Evolutionary conservation across 2,329 filamentous ascomycete genomes (phyloP), one percentile per base, ranked within the genome.

Genomic region (Penicillium sp.): DNA sequence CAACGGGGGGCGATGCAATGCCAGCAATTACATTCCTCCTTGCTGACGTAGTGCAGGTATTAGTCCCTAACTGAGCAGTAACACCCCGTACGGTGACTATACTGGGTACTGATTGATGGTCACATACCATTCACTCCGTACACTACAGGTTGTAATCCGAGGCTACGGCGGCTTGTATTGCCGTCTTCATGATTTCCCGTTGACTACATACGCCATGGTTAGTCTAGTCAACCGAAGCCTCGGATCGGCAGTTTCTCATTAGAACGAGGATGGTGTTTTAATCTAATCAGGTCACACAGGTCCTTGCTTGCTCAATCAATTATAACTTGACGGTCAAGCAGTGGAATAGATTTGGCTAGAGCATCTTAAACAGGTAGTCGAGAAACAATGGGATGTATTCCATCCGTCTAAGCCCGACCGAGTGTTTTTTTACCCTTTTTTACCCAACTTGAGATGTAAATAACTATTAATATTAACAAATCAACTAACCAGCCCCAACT

Each of bases 11-110:
- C 13, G 26, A 40, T 19, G 19, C 22, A 56, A 33, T 19, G 53
- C 38, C 19, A 56, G 15, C 19, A 19, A 30, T 53, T 17, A 30
- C 33, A 42, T 44, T 56, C 19, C 45, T 54, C 24, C 40, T 50
- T 35, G 60, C 60, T 62, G 60, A 62, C 60, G 55, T 59, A 56
- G 60, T 62, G 53, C 38, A 56, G 38, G n/a, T 22, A 42, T 28
- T 53, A 50, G 28, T 53, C 50, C 50, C 28, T 26, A 51, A 53
- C 19, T 38, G 15, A 26, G 22, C 10, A 40, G 22, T 26, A 53
- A 53, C 33, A 53, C 50, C 10, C 50, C n/a, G 50, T 53, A 53
- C 19, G 30, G 26, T n/a, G 24, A 47, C 24, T 28, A 47, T 28
- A 47, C 44, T 47, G 5, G 2, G 24, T n/a, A 30, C 40, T 24